Evolutionary conservation across 805 yeast genomes (phyloP), one percentile per base, ranked within the genome.

Genomic region (Metahyphopichia silvanorum): DNA sequence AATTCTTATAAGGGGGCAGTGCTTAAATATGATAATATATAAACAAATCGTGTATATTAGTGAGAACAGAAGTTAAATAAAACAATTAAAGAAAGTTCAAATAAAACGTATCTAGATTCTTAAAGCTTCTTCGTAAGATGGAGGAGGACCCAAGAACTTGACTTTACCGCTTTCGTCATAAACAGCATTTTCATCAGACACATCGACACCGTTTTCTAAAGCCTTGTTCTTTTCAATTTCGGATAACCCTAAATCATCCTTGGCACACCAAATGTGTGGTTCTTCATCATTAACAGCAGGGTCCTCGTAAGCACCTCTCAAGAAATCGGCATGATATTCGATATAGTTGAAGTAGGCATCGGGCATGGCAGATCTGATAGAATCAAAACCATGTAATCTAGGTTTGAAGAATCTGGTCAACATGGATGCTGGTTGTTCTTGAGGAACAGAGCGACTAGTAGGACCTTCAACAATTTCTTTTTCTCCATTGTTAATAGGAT

Each of bases 221-320:
- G 84, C 78, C 42, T 70, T 70, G 21, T 62, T 63, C 40, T 79
- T 71, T 50, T 82, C 79, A 36, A 71, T 68, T 31, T 71, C 71
- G 12, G 85, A 72, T 33, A 85, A 66, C 4, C 93, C 91, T 64
- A 78, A 59, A 5, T 72, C 63, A 55, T 85, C 94, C 43, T 64
- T 72, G 26, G 83, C 77, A 40, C 83, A 63, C 94, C 94, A 85
- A 31, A 82, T 63, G 35, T 72, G 71, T 19, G 87, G 86, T 39
- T 64, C 77, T 6, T 60, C 70, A 20, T 68, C 79, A n/a, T 51
- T 57, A 23, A 77, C 71, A 25, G 74, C 72, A 16, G 86, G 86
- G 46, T 77, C 74, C 22, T 69, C 63, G 46, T 76, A 81, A 14
- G 72, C 68, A 31, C 55, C 49, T 37, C 56, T 54, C 21, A 66